Percentiles rank a stretch among this genome's conserved stretches.
phyloP scores from a whole-genome alignment of 2,329 filamentous ascomycete genomes.

The Penicillium sclerotigenum region DNA sequence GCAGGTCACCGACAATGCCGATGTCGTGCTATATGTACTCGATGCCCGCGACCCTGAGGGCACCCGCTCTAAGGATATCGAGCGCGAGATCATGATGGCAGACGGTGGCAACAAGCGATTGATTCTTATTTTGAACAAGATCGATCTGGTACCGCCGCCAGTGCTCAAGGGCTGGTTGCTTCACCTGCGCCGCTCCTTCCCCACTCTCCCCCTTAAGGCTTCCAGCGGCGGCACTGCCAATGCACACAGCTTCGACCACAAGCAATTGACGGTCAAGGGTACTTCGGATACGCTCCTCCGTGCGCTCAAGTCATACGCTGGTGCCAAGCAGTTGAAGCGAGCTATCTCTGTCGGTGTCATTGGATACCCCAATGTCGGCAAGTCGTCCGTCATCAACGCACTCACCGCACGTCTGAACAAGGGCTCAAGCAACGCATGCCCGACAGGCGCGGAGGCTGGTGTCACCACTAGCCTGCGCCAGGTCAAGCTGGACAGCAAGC shows the following conservation, averaged over 20 bases:
- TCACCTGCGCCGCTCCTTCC: conserved; percentile 84
- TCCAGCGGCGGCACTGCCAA: conserved; percentile 78
- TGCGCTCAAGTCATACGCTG: conserved; percentile 84
- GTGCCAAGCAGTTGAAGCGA: conserved; percentile 78
- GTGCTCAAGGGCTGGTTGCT: conserved; percentile 81
- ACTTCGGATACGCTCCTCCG: conserved; percentile 83
- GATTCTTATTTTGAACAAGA: conserved; percentile 93
- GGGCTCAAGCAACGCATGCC: conserved; percentile 66
- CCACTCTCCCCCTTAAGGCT: conserved; percentile 82
- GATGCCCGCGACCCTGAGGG: conserved; percentile 89
- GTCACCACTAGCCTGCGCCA: conserved; percentile 84
- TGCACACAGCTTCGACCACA: conserved; percentile 88
- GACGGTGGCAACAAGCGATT: conserved; percentile 79
- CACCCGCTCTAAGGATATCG: conserved; percentile 84
- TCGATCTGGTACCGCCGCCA: conserved; percentile 79
- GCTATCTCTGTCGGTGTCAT: conserved; percentile 90
- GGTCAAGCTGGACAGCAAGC: conserved; percentile 91
- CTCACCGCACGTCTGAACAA: conserved; percentile 72
- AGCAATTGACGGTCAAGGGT: conserved; percentile 78
- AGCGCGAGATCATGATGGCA: conserved; percentile 87
- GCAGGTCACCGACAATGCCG: conserved; percentile 80
- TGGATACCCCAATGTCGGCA: conserved; percentile 93
- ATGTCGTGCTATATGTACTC: conserved; percentile 88
- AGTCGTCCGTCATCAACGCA: conserved; percentile 94
- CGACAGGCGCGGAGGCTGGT: conserved; percentile 85